phyloP scores from a whole-genome alignment of 2,329 filamentous ascomycete species.

The Magnaporthiopsis rhizophila region DNA sequence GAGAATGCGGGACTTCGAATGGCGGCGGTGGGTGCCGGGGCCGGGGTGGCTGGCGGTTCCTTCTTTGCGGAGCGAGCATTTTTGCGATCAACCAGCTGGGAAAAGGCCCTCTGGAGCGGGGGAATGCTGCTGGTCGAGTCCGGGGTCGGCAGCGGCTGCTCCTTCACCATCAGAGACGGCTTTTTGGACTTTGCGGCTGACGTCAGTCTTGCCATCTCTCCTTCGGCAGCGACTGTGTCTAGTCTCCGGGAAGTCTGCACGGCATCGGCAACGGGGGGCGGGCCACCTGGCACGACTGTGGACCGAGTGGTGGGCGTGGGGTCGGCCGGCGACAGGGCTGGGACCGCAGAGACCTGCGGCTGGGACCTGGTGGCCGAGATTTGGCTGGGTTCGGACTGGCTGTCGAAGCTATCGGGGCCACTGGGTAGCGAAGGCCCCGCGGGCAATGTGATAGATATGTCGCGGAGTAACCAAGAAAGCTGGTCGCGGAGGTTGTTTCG shows the following conservation, averaged over 20 bases:
- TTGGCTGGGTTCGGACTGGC: slow-evolving; percentile 10
- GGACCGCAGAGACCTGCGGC: not conserved
- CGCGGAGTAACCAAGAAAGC: slow-evolving; percentile 48
- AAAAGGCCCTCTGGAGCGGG: slow-evolving; percentile 27
- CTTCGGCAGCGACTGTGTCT: slow-evolving; percentile 16
- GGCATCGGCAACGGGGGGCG: slow-evolving; percentile 13
- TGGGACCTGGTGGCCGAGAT: not conserved
- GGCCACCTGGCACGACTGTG: slow-evolving; percentile 6
- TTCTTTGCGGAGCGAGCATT: not conserved
- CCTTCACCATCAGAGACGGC: slow-evolving; percentile 33
- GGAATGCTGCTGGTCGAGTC: slow-evolving; percentile 23
- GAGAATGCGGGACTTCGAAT: slow-evolving; percentile 12
- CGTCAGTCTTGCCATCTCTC: slow-evolving; percentile 37
- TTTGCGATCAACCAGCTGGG: slow-evolving; percentile 7
- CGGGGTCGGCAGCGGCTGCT: slow-evolving; percentile 30
- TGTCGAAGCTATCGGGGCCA: slow-evolving; percentile 18
- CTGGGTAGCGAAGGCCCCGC: slow-evolving; percentile 29
- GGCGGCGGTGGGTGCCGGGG: slow-evolving; percentile 4
- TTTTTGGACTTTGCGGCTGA: slow-evolving; percentile 36
- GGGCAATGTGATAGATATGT: slow-evolving; percentile 31
- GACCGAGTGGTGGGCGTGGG: not conserved
- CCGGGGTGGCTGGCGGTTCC: slow-evolving; percentile 11
- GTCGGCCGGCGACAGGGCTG: slow-evolving; percentile 1
- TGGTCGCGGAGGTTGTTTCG: slow-evolving; percentile 52
- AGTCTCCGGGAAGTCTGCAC: slow-evolving; percentile 8